Conservation (phyloP, 257 asterid species). For the Nicotiana otophora region DNA sequence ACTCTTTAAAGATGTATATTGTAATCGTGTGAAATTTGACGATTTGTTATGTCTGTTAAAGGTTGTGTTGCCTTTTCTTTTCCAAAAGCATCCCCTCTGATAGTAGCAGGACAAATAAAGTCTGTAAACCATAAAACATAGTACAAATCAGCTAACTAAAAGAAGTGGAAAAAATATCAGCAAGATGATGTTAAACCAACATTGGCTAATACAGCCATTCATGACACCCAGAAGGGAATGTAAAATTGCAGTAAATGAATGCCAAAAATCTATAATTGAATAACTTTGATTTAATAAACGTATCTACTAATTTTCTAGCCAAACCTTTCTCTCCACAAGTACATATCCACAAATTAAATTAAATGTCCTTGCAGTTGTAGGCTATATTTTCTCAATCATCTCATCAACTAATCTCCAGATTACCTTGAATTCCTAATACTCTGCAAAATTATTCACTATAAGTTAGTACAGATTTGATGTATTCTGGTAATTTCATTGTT, state of each 20-base stretch:
- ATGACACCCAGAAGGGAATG: constrained; percentile 51
- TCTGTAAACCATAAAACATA: too few relatives aligned
- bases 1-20: too few relatives aligned
- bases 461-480: constrained; percentile 52
- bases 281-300: constrained; percentile 63
- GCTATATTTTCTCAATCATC: constrained; percentile 69
- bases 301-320: constrained; percentile 74
- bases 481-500: constrained; percentile 62
- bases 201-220: constrained; percentile 85
- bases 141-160: too few relatives aligned
- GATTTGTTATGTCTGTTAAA: too few relatives aligned
- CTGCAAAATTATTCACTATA: constrained; percentile 68
- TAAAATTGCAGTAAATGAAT: constrained; percentile 67
- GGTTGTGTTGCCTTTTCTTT: too few relatives aligned
- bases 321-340: constrained; percentile 84
- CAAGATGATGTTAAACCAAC: constrained; percentile 60
- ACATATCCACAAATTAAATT: constrained; percentile 65
- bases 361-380: constrained; percentile 69
- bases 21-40: too few relatives aligned
- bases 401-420: constrained; percentile 84
- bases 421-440: constrained; percentile 66
- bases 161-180: constrained; percentile 40
- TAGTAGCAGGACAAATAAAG: too few relatives aligned
- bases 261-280: constrained; percentile 67
- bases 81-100: too few relatives aligned